Base-by-base conservation (phyloP, 768 basidiomycete genomes). In the Dentipellis sp. region DNA sequence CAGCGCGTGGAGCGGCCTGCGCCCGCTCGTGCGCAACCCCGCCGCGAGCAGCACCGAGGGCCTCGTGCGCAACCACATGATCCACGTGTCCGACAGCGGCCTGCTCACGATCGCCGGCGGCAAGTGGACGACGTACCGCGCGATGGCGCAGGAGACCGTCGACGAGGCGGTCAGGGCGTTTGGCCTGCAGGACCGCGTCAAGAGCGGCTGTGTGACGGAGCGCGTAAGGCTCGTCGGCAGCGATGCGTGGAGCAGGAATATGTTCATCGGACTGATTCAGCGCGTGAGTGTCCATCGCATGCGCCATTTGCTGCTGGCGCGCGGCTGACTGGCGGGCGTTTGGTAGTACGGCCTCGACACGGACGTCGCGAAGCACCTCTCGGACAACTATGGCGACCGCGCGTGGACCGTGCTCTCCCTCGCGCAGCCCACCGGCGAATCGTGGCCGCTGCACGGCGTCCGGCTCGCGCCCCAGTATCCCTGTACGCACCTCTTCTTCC, bases 41-140 rank as follows among this genome's bases (percentile, higher is more conserved):
- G 72, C 68, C 51, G 84, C 82, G 37, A 77, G 80, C 61, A 78
- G 79, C 66, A 97, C 94, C 16, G 85, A 94, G 71, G 87, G 86
- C 0, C 73, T 99, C 53, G 95, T 99, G 17, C 74, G 95, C 65
- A 97, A 87, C 67, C 95, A 98, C 72, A 80, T 99, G 79, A 88
- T 97, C 61, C 79, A 93, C 66, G 82, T 92, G 36, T 82, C 80
- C 42, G 78, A 80, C 49, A 82, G 82, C 59, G 93, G 94, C 16
- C 74, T 99, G 63, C 71, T 99, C 58, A 97, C 94, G 29, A 93
- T 97, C 63, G 93, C 91, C 2, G 95, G 95, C 16, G 95, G 95
- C 4, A 99, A 99, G 71, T 99, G 95, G 95, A 99, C 95, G 57
- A 97, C 95, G 50, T 99, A 97, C 73, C 76, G 90, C 50, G 86